These are phyloP conservation scores for Diversispora epigaea DNA, from an alignment of 192 early-diverging fungal genomes.

Conservation along the genomic window DNA sequence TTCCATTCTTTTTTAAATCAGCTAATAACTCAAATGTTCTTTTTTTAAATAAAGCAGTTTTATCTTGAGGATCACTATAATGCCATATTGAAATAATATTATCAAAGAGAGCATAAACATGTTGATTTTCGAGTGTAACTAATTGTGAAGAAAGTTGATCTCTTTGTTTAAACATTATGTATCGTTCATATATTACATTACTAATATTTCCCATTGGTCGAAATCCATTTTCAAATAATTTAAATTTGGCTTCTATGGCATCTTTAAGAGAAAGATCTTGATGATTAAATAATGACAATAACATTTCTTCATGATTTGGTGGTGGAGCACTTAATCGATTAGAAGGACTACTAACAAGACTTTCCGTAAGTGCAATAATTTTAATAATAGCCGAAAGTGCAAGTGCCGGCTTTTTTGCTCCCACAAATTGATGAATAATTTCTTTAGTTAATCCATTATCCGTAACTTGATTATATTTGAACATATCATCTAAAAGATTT, in stretches of 20 bases:
- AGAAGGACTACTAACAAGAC: not conserved
- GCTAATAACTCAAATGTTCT: slow-evolving; percentile 2
- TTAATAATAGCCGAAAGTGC: not conserved
- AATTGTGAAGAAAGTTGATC: not conserved
- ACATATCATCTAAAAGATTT: not conserved
- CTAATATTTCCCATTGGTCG: not conserved
- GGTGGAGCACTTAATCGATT: not conserved
- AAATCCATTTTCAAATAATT: not conserved
- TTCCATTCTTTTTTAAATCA: not conserved
- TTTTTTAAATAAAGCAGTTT: not conserved
- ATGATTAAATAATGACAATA: not conserved
- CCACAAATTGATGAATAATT: not conserved
- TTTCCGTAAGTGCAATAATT: not conserved
- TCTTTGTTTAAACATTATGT: not conserved
- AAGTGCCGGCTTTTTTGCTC: no score
- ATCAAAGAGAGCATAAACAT: not conserved
- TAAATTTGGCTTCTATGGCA: not conserved
- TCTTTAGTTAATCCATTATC: not conserved
- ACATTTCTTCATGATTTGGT: not conserved
- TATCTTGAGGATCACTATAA: not conserved
- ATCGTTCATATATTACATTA: not conserved
- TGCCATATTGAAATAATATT: not conserved
- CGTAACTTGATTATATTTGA: not conserved
- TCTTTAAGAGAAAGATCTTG: slow-evolving; percentile 4
- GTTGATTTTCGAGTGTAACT: not conserved